phyloP scores from a whole-genome alignment of 2,329 filamentous ascomycete genomes.

The Xylariaceae sp. region DNA sequence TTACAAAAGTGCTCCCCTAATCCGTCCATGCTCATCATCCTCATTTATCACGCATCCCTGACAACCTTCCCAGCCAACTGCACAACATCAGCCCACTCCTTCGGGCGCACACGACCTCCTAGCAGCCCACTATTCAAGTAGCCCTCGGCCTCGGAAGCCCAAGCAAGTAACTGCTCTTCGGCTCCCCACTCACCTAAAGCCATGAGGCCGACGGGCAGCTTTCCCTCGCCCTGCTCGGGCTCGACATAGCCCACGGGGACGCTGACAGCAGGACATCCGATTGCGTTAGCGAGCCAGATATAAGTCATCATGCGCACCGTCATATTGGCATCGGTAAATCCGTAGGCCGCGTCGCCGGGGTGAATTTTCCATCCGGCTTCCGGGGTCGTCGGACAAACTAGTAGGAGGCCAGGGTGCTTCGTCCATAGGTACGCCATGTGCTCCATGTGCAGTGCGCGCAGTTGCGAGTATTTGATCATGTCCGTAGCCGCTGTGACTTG shows the following conservation, averaged over 20 bases:
- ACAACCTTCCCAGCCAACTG: conserved; percentile 26
- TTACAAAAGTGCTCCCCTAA: no score
- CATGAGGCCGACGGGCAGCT: conserved; percentile 58
- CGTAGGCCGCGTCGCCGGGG: conserved; percentile 60
- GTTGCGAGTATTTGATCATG: conserved; percentile 66
- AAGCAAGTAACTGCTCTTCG: conserved; percentile 60
- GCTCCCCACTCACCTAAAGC: conserved; percentile 64
- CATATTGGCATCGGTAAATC: conserved; percentile 68
- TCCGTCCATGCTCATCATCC: neutral
- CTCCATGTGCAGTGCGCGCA: conserved; percentile 65
- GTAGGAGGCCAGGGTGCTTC: conserved; percentile 68
- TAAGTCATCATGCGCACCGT: conserved; percentile 80
- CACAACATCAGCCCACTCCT: conserved; percentile 57
- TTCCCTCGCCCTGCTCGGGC: conserved; percentile 53
- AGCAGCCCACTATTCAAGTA: conserved; percentile 48
- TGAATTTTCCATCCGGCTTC: conserved; percentile 68
- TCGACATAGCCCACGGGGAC: conserved; percentile 71
- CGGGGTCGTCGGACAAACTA: conserved; percentile 75
- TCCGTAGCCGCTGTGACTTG: conserved; percentile 64
- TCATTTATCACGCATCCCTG: conserved; percentile 1
- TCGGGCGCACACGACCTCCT: conserved; percentile 48
- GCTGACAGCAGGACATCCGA: conserved; percentile 70
- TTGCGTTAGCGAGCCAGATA: conserved; percentile 79
- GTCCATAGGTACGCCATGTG: conserved; percentile 47
- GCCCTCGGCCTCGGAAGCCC: conserved; percentile 53